Conservation (phyloP, 805 yeast genomes). For the Hermanozyma aechmeae region DNA sequence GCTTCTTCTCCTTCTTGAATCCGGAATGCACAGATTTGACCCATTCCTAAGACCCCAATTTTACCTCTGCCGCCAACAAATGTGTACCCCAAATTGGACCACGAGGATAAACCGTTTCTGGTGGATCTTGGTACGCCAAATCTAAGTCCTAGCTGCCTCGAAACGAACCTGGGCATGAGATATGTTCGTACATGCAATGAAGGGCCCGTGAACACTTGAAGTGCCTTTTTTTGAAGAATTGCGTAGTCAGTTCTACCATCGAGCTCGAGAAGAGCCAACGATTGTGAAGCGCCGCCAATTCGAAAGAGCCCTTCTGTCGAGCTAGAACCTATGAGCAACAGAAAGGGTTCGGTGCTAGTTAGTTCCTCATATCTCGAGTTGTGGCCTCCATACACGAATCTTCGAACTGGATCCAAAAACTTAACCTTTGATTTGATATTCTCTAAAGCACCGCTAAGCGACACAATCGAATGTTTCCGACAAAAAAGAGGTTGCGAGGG, state of each 20-base stretch:
- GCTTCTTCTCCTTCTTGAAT: conserved; percentile 39
- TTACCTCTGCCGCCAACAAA: conserved; percentile 51
- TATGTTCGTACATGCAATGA: conserved; percentile 33
- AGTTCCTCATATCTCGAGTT: conserved; percentile 38
- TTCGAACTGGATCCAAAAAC: conserved; percentile 27
- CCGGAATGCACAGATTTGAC: conserved; percentile 41
- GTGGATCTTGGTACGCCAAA: conserved; percentile 14
- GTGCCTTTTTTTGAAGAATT: conserved; percentile 34
- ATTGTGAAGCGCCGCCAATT: conserved; percentile 15
- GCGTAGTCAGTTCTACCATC: conserved; percentile 64
- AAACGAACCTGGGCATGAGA: conserved; percentile 29
- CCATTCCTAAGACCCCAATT: conserved; percentile 44
- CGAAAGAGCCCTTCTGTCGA: conserved; percentile 2
- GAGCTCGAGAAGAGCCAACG: conserved; percentile 36
- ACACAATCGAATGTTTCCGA: no score
- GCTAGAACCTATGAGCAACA: conserved; percentile 21
- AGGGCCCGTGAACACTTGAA: conserved; percentile 48
- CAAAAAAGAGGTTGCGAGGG: no score
- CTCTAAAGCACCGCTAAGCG: no score
- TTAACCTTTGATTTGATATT: no score
- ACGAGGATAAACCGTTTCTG: conserved; percentile 32
- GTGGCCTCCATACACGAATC: conserved; percentile 36
- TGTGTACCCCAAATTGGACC: conserved; percentile 33
- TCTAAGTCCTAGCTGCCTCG: conserved; percentile 20
- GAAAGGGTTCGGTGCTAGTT: conserved; percentile 38